Base-by-base conservation (phyloP, 495 filamentous ascomycete species). In the Astrothelium macrocarpum region DNA sequence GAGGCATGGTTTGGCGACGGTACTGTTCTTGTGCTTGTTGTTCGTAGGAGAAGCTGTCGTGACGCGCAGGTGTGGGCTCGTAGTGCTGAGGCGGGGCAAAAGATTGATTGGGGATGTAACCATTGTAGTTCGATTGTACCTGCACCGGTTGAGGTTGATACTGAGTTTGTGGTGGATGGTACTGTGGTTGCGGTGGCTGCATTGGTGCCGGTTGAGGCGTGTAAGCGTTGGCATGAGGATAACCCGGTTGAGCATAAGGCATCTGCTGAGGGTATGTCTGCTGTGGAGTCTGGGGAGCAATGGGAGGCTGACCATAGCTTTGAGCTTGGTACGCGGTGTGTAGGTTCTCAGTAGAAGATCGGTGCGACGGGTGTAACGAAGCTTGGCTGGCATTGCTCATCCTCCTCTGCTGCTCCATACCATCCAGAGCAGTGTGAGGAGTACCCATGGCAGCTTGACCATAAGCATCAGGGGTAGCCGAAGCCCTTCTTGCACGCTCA, bases 321-420 rank as follows among this genome's bases (percentile, higher is more conserved):
- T 72, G 71, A 0, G 64, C 20, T 49, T 73, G 72, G 60, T 72
- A 73, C 16, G 23, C 43, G 49, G 67, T 71, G 68, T 67, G 75
- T 72, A 74, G 82, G 4, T 75, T 72, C 43, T 77, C 70, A 43
- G 72, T 65, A 45, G 75, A 77, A 11, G 79, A 67, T 61, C 82
- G 80, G 32, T 76, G 74, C 18, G 68, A 68, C 59, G 68, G 34
- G 76, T 66, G 46, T 64, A 76, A 11, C 2, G 75, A 73, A 32
- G 67, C 63, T 65, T 72, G 71, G 65, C 85, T 87, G 43, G 84
- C 83, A 70, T 89, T 88, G 73, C 89, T 94, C 70, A 85, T 81
- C 0, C 90, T 94, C 18, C 90, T 81, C 26, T 85, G 84, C 14
- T 90, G 85, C 56, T 84, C 80, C 20, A 62, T 63, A 3, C 63